phyloP scores from a whole-genome alignment of 139 green algal species.

The Coelastrella sp. region DNA sequence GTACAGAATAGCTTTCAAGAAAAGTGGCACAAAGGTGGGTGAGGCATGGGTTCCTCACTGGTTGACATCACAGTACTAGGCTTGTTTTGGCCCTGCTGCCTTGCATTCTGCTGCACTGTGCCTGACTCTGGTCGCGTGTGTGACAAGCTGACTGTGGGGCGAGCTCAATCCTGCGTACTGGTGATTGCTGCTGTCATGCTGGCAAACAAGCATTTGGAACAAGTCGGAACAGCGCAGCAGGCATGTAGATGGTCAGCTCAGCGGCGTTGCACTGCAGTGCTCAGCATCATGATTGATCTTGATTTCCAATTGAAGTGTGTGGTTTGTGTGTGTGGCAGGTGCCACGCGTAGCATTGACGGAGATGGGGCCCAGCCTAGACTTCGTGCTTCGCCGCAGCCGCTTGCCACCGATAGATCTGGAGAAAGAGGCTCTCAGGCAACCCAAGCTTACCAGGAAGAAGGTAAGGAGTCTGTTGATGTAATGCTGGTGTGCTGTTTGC shows the following conservation, averaged over 20 bases:
- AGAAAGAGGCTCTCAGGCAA: slow-evolving; percentile 86
- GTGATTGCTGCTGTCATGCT: background rate
- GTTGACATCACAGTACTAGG: too few relatives aligned
- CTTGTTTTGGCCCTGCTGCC: too few relatives aligned
- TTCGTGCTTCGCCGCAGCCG: slow-evolving; percentile 79
- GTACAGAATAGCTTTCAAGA: slow-evolving; percentile 49
- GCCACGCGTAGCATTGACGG: slow-evolving; percentile 83
- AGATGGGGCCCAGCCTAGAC: slow-evolving; percentile 90
- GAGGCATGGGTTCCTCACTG: too few relatives aligned
- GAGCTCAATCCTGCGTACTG: too few relatives aligned
- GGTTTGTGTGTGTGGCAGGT: slow-evolving; percentile 49
- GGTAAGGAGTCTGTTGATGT: slow-evolving; percentile 53
- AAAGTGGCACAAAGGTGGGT: slow-evolving; percentile 47
- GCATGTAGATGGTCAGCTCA: too few relatives aligned
- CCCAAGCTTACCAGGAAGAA: slow-evolving; percentile 85
- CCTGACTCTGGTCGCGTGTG: too few relatives aligned
- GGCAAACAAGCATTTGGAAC: too few relatives aligned
- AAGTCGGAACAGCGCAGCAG: too few relatives aligned
- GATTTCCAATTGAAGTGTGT: background rate
- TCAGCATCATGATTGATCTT: background rate
- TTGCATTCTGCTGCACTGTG: too few relatives aligned
- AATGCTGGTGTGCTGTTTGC: too few relatives aligned
- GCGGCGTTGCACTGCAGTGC: background rate
- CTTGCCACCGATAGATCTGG: slow-evolving; percentile 75
- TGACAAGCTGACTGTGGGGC: too few relatives aligned